These are phyloP conservation scores for Asclepias syriaca DNA, from an alignment of 257 asterid genomes.

Conservation along the genomic window DNA sequence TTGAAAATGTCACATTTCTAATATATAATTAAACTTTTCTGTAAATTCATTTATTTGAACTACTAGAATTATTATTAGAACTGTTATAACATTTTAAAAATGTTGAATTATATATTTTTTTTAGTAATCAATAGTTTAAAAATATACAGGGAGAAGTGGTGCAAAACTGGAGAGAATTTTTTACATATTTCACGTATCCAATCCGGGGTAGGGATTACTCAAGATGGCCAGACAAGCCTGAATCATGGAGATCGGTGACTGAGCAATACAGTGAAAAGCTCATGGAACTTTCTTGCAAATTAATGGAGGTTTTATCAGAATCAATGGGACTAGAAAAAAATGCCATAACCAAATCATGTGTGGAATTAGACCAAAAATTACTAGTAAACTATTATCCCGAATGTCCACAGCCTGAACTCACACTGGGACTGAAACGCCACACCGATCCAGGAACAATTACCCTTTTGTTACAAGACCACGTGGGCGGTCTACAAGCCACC, in stretches of 20 bases:
- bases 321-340: conserved; percentile 62
- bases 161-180: conserved; percentile 73
- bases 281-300: conserved; percentile 46
- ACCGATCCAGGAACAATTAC: conserved; percentile 86
- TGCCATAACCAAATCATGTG: conserved; percentile 54
- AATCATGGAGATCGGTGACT: conserved; percentile 50
- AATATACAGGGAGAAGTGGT: conserved; percentile 59
- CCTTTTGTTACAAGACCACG: conserved; percentile 61
- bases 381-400: conserved; percentile 75
- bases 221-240: conserved; percentile 75
- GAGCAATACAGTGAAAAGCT: conserved; percentile 46
- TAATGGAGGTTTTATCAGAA: conserved; percentile 55
- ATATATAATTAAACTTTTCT: too few relatives aligned
- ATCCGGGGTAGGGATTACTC: conserved; percentile 53
- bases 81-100: too few relatives aligned
- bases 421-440: conserved; percentile 63
- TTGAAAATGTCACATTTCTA: too few relatives aligned
- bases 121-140: too few relatives aligned
- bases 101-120: too few relatives aligned
- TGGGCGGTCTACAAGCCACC: conserved; percentile 83
- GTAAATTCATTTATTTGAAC: too few relatives aligned
- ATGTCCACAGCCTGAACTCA: conserved; percentile 69
- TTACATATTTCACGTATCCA: conserved; percentile 71
- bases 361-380: conserved; percentile 71
- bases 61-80: too few relatives aligned